Conservation (phyloP, 768 basidiomycete species). For the Lactarius sp. region DNA sequence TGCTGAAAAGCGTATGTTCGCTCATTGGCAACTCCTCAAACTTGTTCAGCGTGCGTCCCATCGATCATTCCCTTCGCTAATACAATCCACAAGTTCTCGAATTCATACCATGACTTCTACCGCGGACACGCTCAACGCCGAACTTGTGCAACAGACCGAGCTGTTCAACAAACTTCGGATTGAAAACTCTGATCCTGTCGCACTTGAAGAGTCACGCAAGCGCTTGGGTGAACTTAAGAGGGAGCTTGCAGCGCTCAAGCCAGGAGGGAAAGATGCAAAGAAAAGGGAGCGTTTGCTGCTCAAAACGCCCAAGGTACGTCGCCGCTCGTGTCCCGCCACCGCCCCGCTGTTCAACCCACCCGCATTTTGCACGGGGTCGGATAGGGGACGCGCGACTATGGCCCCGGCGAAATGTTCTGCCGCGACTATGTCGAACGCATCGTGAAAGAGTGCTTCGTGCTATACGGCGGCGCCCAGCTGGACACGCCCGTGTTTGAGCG, state of each 20-base stretch:
- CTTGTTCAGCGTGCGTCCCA: background rate
- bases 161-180: conserved; percentile 59
- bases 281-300: conserved; percentile 70
- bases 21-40: conserved; percentile 7
- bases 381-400: conserved; percentile 93
- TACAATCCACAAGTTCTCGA: conserved; percentile 1
- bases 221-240: conserved; percentile 67
- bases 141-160: conserved; percentile 52
- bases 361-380: too few relatives aligned
- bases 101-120: conserved; percentile 36
- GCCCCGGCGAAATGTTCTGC: conserved; percentile 87
- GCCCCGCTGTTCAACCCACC: background rate
- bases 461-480: conserved; percentile 85
- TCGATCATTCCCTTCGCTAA: conserved; percentile 17
- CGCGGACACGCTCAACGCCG: conserved; percentile 43
- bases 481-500: conserved; percentile 99
- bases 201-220: conserved; percentile 61
- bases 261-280: conserved; percentile 42
- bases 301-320: conserved; percentile 90
- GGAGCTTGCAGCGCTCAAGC: conserved; percentile 41
- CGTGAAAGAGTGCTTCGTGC: conserved; percentile 82
- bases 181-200: conserved; percentile 46
- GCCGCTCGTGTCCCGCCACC: background rate
- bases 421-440: conserved; percentile 85
- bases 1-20: conserved; percentile 9